Base-by-base conservation (phyloP, 768 basidiomycete species). In the Leccinum barrowsii region DNA sequence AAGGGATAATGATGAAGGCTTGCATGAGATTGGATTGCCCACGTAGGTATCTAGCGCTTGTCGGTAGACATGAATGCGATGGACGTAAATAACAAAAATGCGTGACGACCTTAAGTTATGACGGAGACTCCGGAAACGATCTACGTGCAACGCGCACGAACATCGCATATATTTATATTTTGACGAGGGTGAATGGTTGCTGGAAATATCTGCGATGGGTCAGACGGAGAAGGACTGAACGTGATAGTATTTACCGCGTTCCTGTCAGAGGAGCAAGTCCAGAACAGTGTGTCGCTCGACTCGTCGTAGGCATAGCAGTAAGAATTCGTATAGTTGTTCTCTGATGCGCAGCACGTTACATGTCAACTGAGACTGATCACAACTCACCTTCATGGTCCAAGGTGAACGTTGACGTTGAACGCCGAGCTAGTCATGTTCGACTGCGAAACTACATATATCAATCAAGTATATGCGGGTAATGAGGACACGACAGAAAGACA, bases 61-160 rank as follows among this genome's bases (percentile, higher is more conserved):
- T 22, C 86, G 85, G 67, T 88, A 85, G 76, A 94, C 13, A 80
- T 77, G 68, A 87, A 88, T 3, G 85, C 82, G 63, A 90, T 65
- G 50, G 79, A 61, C 17, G 82, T 80, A 78, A 92, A 90, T 58
- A 92, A 68, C 37, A 76, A 63, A 30, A 30, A 30, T 11, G 30
- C 10, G 28, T 30, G 28, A 30, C 28, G 10, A 28, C 28, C 7
- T 24, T 26, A 26, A 26, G 26, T 26, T 26, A 26, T 26, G 26
- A 26, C 28, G 10, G 28, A 3, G 28, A 30, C 28, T 30, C 30
- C 30, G 30, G 11, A 30, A 11, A 30, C 30, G 30, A 30, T 30
- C 30, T 30, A 30, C 30, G 30, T 30, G 30, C 10, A 30, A 30
- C 30, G 30, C 30, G 11, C 30, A 30, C 30, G 10, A 30, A 30